These are phyloP conservation scores for Daldinia bambusicola DNA, from an alignment of 495 filamentous ascomycete genomes.

Conservation along the genomic window DNA sequence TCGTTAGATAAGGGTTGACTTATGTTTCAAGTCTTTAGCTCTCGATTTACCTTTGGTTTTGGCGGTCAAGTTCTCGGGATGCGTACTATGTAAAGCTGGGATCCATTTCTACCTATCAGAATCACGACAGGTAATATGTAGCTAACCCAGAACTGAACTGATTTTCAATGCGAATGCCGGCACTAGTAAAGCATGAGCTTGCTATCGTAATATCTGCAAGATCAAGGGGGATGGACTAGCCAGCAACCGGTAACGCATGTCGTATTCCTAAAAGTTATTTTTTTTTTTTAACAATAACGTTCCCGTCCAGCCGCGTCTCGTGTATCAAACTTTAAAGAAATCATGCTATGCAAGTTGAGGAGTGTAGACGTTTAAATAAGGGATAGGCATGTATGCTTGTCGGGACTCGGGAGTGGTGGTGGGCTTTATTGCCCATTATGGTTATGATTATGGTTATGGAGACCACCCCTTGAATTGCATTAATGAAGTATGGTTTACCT, in stretches of 20 bases:
- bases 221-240: neutral
- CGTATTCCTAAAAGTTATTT: no score
- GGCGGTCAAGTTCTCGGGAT: no score
- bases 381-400: neutral
- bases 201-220: neutral
- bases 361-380: constrained; percentile 2
- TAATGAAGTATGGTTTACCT: constrained; percentile 19
- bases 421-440: neutral
- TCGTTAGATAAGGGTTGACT: neutral
- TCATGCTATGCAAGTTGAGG: neutral
- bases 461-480: constrained; percentile 36
- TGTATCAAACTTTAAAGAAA: neutral
- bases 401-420: neutral
- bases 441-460: constrained; percentile 12
- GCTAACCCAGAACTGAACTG: neutral
- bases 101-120: neutral
- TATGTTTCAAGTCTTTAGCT: neutral
- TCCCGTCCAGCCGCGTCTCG: neutral
- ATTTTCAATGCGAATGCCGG: neutral
- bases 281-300: no score
- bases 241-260: neutral
- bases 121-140: neutral
- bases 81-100: no score
- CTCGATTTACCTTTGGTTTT: no score
- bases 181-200: neutral